Evolutionary conservation across 371 early-diverging fungal species (phyloP), one percentile per base, ranked within the genome.

Genomic region (Rhizopus microsporus): DNA sequence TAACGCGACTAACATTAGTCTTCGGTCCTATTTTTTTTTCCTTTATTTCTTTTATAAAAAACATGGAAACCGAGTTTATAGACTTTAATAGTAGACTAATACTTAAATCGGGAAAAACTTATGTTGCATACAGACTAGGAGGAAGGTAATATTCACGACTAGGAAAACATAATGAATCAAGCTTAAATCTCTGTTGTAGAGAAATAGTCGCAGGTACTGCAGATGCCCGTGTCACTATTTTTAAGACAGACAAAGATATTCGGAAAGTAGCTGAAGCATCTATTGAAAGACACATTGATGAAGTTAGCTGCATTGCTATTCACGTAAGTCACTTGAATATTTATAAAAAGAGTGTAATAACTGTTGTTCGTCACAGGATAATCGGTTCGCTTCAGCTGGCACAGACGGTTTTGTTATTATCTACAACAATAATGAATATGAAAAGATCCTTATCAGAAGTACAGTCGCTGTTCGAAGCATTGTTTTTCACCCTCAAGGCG

Each of bases 351-450:
- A 6, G 49, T 4, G 31, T 8, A 6, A 10, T 33, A 42, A 31
- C 3, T 34, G 3, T 6, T 16, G 1, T 31, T 33, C 7, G 9
- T 23, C 10, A 5, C 56, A 71, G 74, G 45, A 51, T 44, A 33
- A 8, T n/a, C 31, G 38, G 1, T 72, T 75, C 53, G 74, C 63
- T 30, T 57, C 68, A 17, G 75, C 77, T 1, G 65, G 70, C 10
- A 64, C 59, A 7, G 77, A 79, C 34, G 80, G 80, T 34, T 33
- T 57, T 10, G 75, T 79, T 0, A 45, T 71, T 6, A 66, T 64
- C 34, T 64, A 67, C 15, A 58, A 39, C 7, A 56, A 49, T 15
- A 65, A 69, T n/a, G 48, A 40, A 13, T 69, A 69, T 38, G 60
- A 68, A 5, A 72, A 69, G 34, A 56, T 68, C 13, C 56, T 79